phyloP scores from a whole-genome alignment of 2,329 filamentous ascomycete genomes.

The Aspergillus texensis region DNA sequence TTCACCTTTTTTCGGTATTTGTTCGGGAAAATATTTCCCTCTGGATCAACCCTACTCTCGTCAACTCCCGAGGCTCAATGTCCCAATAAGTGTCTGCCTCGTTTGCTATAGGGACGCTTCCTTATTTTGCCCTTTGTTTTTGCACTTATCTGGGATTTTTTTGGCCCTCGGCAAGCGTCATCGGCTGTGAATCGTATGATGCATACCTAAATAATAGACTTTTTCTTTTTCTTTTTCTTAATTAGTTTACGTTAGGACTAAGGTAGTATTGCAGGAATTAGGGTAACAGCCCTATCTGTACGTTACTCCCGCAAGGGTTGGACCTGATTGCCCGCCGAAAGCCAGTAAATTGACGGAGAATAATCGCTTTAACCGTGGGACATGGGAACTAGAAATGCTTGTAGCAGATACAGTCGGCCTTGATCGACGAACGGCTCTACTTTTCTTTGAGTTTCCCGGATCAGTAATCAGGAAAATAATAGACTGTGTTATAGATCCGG shows the following conservation, averaged over 20 bases:
- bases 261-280: background rate
- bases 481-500: background rate
- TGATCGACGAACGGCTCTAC: background rate
- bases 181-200: background rate
- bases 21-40: conserved; percentile 18
- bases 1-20: conserved; percentile 14
- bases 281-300: background rate
- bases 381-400: background rate
- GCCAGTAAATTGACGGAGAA: background rate
- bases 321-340: background rate
- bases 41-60: conserved; percentile 3
- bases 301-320: background rate
- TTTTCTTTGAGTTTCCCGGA: background rate
- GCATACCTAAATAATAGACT: background rate
- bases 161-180: background rate
- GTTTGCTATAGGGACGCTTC: background rate
- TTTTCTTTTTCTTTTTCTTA: background rate
- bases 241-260: background rate
- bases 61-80: conserved; percentile 7
- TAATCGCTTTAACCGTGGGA: background rate
- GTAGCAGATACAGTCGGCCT: background rate
- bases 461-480: conserved; percentile 2
- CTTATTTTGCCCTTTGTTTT: background rate
- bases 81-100: conserved; percentile 9
- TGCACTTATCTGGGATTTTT: background rate